Percentiles rank a stretch among this genome's conserved stretches.
phyloP scores from a whole-genome alignment of 1,139 yeast species.

The Kodamaea ohmeri region DNA sequence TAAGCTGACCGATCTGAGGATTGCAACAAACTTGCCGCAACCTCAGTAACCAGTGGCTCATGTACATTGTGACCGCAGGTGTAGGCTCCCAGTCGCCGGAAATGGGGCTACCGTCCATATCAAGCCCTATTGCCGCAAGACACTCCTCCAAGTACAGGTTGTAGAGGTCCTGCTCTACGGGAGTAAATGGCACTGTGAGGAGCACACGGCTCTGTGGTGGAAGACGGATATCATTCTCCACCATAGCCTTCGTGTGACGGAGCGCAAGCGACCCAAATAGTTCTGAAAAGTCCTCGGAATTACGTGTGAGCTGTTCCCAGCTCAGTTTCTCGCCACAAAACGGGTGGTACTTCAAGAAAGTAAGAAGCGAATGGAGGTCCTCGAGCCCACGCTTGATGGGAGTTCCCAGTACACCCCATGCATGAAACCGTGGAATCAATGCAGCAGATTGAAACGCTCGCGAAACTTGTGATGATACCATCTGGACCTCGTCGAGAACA shows the following conservation, averaged over 20 bases:
- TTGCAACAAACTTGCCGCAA: conserved; percentile 83
- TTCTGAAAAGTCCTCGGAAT: conserved; percentile 37
- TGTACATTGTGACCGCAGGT: conserved; percentile 35
- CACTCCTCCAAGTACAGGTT: conserved; percentile 60
- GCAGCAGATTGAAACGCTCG: conserved; percentile 80
- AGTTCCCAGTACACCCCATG: conserved; percentile 98
- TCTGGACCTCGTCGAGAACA: conserved; percentile 89
- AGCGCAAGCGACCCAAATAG: conserved; percentile 54
- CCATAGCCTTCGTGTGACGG: conserved; percentile 84
- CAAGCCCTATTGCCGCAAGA: conserved; percentile 58
- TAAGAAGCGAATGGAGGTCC: conserved; percentile 69
- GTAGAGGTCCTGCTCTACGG: conserved; percentile 82
- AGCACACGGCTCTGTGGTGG: conserved; percentile 76
- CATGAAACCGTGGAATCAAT: conserved; percentile 76
- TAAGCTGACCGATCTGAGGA: conserved; percentile 60
- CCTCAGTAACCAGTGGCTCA: conserved; percentile 65
- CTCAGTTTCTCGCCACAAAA: conserved; percentile 42
- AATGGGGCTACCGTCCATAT: conserved; percentile 55
- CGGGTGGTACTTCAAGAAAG: conserved; percentile 67
- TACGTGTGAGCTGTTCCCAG: conserved; percentile 29
- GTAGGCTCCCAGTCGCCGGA: conserved; percentile 52
- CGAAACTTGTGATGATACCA: conserved; percentile 74
- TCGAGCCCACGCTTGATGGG: conserved; percentile 67
- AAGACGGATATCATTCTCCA: conserved; percentile 66
- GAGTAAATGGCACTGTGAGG: conserved; percentile 69